Evolutionary conservation across 106 monocot genomes (phyloP).

Genomic region (Acanthochlamys bracteata): DNA sequence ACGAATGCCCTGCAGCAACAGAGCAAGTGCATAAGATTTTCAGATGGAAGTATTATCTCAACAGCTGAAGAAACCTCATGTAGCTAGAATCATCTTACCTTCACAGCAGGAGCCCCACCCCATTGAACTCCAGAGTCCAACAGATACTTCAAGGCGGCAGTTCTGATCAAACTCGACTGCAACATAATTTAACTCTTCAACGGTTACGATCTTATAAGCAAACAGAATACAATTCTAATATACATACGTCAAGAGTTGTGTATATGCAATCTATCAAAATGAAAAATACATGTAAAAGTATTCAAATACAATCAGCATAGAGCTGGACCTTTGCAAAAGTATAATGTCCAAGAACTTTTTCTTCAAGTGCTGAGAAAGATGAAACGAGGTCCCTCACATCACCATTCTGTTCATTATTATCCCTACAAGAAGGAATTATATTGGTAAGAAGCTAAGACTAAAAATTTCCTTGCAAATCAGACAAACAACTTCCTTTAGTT

Average conservation of each 20-base stretch:
- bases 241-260: too few species aligned
- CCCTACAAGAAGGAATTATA: constrained; percentile 34
- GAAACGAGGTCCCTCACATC: constrained; percentile 65
- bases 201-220: too few species aligned
- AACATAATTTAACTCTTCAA: constrained; percentile 1
- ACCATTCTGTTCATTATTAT: constrained; percentile 52
- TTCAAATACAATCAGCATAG: neutral
- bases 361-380: constrained; percentile 83
- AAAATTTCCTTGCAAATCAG: neutral
- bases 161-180: constrained; percentile 82
- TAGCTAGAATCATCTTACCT: constrained; percentile 36
- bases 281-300: too few species aligned
- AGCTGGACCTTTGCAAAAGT: constrained; percentile 45
- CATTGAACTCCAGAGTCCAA: constrained; percentile 90
- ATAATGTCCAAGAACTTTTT: constrained; percentile 86
- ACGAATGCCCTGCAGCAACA: constrained; percentile 70
- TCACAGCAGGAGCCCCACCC: constrained; percentile 84
- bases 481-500: too few species aligned
- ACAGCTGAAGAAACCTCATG: too few species aligned
- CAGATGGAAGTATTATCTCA: too few species aligned
- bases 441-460: neutral
- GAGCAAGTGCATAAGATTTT: neutral
- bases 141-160: constrained; percentile 72
- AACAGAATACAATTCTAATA: too few species aligned
- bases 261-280: too few species aligned